Evolutionary conservation across 805 yeast species (phyloP), one percentile per base, ranked within the genome.

Genomic region (Saturnispora besseyi): DNA sequence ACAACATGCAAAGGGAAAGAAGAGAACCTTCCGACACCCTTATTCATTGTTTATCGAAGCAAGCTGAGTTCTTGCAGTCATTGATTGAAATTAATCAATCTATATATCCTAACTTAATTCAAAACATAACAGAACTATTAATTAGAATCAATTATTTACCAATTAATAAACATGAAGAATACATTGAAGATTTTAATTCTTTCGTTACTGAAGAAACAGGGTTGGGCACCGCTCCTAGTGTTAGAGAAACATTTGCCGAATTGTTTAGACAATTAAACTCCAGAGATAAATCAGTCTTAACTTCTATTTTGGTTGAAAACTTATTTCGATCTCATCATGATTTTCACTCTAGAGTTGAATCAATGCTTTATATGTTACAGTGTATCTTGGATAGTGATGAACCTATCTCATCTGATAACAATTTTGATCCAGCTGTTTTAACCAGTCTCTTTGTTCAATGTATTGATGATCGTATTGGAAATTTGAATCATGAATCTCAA

Each of bases 191-290:
- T 59, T 76, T 80, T 59, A 87, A 89, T 59, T 65, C 63, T 3
- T 88, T 79, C 62, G 85, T 87, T 5, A 77, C 89, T 2, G 83
- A 79, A 33, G 89, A 86, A 50, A 73, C 87, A 2, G 96, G 88
- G 1, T 71, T 89, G 31, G 67, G 82, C 0, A 67, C 81, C 0
- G 77, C 75, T 5, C 64, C 66, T 9, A 64, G 75, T 2, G 75
- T 82, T 1, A 75, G 98, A 48, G 84, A 81, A 45, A 74, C 84
- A 0, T 68, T 82, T 1, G 70, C 71, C 28, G 87, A 82, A 29
- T 74, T 78, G 32, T 55, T 86, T 5, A 65, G 76, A 0, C 81
- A 78, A 21, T 56, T 81, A 33, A 69, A 74, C 34, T 67, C 65
- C 5, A 43, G 46, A 0, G 81, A 78, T 54, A 68, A 75, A 8